Base-by-base conservation (phyloP, 2,329 filamentous ascomycete genomes). In the Venturia aucupariae region DNA sequence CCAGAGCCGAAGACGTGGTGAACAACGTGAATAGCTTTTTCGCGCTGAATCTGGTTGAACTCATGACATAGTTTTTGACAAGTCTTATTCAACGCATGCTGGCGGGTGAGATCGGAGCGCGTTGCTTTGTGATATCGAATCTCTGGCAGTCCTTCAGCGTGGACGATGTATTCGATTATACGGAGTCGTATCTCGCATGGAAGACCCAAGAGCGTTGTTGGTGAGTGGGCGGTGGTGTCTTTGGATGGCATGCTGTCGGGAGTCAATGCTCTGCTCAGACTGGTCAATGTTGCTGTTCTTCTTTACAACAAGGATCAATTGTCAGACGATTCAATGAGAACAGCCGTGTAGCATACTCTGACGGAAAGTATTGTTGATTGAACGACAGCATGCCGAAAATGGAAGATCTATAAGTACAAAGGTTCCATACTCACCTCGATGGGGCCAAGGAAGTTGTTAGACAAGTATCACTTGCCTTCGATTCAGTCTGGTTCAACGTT, bases 111-210 rank as follows among this genome's bases (percentile, higher is more conserved):
- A 35, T 57, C 51, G 30, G 51, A 57, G 15, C 51, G 51, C 13
- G 51, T 57, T 22, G 51, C 27, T 35, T 57, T 57, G 15, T 35
- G 51, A 35, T 57, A 57, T 5, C 15, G 51, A 11, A 57, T 57
- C 30, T 35, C 51, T 19, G 30, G 51, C 17, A 57, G 17, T 32
- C 51, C 51, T 35, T 57, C 51, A 4, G 51, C 11, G 17, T 57
- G 27, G 30, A 57, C 51, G 13, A 57, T 57, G 51, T 57, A 57
- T 57, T 57, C 51, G 7, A 57, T 57, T 32, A 57, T 57, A 32
- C 30, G 27, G 30, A 57, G 51, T 8, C 51, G 51, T 19, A 57
- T 19, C 30, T 57, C 51, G 30, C 27, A 35, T 35, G 51, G 51
- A 35, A 57, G 51, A 22, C 17, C 30, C 17, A 57, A 13, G 8